Percentiles rank a stretch among this genome's conserved stretches.
phyloP scores from a whole-genome alignment of 2,329 filamentous ascomycete species.

The Colletotrichum cereale region DNA sequence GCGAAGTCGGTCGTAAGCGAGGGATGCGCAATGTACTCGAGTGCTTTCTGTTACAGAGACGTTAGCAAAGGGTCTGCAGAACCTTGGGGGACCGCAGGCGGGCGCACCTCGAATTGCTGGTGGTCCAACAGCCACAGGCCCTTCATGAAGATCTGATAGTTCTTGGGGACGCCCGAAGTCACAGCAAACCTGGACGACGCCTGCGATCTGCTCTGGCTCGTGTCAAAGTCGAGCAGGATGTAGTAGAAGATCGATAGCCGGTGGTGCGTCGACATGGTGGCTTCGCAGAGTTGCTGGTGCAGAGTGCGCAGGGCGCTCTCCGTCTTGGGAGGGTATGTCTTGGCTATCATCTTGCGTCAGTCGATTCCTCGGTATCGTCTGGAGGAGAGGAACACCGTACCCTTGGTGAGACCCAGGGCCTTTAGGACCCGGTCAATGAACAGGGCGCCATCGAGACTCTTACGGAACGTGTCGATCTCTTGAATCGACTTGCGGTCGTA shows the following conservation, averaged over 20 bases:
- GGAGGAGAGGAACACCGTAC: conserved; percentile 55
- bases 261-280: conserved; percentile 76
- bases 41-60: conserved; percentile 63
- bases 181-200: conserved; percentile 69
- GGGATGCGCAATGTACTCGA: conserved; percentile 83
- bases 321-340: conserved; percentile 80
- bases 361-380: background rate
- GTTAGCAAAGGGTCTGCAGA: background rate
- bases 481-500: conserved; percentile 73
- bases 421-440: conserved; percentile 85
- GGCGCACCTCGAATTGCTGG: conserved; percentile 71
- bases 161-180: conserved; percentile 75
- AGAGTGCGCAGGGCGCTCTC: conserved; percentile 76
- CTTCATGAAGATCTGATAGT: conserved; percentile 84
- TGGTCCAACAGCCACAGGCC: conserved; percentile 86
- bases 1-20: conserved; percentile 84
- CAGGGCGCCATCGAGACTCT: conserved; percentile 75
- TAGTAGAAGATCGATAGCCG: conserved; percentile 89
- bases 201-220: conserved; percentile 62
- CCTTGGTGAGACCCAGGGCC: conserved; percentile 76
- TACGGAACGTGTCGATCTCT: conserved; percentile 75
- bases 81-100: too few relatives aligned
- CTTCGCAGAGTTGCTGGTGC: conserved; percentile 76
- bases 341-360: conserved; percentile 54
- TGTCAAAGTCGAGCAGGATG: conserved; percentile 80